Evolutionary conservation across 2,329 filamentous ascomycete species (phyloP).

Genomic region (Sphaerulina vaccinii): DNA sequence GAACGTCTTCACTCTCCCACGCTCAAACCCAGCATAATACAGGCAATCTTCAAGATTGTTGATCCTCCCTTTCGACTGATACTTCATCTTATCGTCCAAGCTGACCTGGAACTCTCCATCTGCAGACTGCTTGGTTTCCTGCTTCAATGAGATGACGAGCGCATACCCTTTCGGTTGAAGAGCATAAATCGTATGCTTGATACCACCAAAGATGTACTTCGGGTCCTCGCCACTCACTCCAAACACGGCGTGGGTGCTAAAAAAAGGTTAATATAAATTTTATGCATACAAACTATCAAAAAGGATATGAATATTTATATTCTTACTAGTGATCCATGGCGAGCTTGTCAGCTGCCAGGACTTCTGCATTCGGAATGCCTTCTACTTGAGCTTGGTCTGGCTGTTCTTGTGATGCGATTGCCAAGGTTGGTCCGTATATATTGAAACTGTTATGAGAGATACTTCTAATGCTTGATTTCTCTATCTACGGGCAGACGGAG

Average conservation of each 20-base stretch:
- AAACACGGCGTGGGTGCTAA: conserved; percentile 31
- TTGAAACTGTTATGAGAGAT: too few relatives aligned
- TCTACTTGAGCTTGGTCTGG: conserved; percentile 11
- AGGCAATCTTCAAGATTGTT: conserved; percentile 27
- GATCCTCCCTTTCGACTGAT: conserved; percentile 27
- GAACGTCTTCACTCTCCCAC: conserved; percentile 28
- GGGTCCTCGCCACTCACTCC: conserved; percentile 27
- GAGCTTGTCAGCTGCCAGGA: conserved; percentile 20
- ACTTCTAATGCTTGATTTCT: too few relatives aligned
- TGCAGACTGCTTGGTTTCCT: conserved; percentile 19
- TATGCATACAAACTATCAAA: too few relatives aligned
- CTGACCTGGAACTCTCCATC: conserved; percentile 22
- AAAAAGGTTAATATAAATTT: too few relatives aligned
- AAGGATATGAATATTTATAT: too few relatives aligned
- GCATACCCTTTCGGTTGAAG: conserved; percentile 31
- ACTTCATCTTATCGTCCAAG: conserved; percentile 31
- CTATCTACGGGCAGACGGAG: too few relatives aligned
- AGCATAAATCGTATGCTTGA: conserved; percentile 30
- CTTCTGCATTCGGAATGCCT: conserved; percentile 20
- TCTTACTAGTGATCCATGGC: conserved; percentile 32
- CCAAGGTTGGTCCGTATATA: conserved; percentile 29
- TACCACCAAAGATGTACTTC: conserved; percentile 26
- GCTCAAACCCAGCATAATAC: conserved; percentile 32
- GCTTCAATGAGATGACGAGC: conserved; percentile 28
- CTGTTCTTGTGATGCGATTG: conserved; percentile 24